These are phyloP conservation scores for Candida insectalens DNA, from an alignment of 805 yeast species.

Conservation along the genomic window DNA sequence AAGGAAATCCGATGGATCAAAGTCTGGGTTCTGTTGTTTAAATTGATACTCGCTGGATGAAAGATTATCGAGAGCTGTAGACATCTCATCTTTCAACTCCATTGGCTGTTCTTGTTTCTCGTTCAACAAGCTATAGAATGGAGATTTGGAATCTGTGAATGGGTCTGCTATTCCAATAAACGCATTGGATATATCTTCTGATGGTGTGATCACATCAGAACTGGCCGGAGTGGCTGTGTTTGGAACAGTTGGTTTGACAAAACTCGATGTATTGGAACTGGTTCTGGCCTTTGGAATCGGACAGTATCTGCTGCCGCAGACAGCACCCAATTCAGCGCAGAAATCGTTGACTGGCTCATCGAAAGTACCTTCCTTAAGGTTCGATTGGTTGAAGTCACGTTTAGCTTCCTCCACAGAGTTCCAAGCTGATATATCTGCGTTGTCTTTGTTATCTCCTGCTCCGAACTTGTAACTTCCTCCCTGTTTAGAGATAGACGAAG, in stretches of 20 bases:
- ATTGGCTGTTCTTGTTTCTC: not conserved
- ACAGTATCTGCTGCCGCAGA: conserved; percentile 67
- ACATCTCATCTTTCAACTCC: conserved; percentile 2
- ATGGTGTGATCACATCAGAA: not conserved
- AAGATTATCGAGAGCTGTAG: not conserved
- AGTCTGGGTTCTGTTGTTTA: conserved; percentile 6
- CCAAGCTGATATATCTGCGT: not conserved
- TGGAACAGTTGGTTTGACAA: not conserved
- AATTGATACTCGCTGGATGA: not conserved
- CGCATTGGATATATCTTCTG: not conserved
- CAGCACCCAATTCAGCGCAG: conserved; percentile 67
- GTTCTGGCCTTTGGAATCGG: conserved; percentile 46
- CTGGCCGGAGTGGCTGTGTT: not conserved
- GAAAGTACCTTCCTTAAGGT: conserved; percentile 30
- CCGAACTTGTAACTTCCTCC: conserved; percentile 3
- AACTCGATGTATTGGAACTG: not conserved
- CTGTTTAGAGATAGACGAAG: not conserved
- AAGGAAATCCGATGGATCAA: conserved; percentile 8
- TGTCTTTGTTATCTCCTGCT: not conserved
- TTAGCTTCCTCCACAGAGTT: not conserved
- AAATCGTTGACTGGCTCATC: conserved; percentile 68
- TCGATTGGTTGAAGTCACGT: conserved; percentile 12
- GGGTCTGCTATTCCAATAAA: not conserved
- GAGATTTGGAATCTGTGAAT: not conserved
- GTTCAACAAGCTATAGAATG: conserved; percentile 1